phyloP scores from a whole-genome alignment of 1,284 basidiomycete species.

The Cryptococcus hybrid region DNA sequence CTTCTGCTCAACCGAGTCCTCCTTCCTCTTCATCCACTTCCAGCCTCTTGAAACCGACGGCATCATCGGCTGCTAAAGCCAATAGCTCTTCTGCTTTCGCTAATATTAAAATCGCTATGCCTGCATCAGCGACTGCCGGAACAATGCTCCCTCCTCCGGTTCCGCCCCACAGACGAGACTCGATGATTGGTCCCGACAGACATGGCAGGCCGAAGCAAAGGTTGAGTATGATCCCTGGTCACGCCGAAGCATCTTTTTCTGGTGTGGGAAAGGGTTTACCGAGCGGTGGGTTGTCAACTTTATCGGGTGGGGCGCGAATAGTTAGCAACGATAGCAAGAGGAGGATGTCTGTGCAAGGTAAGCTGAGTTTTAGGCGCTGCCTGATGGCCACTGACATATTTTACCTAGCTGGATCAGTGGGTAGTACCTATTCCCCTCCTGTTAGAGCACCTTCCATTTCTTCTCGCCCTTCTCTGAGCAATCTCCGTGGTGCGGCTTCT shows the following conservation, averaged over 20 bases:
- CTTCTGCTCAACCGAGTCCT: conserved; percentile 6
- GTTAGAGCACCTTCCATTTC: conserved; percentile 2
- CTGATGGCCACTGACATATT: neutral
- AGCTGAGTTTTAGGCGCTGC: conserved; percentile 1
- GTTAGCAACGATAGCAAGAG: conserved; percentile 3
- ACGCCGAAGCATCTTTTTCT: conserved; percentile 8
- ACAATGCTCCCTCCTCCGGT: conserved; percentile 5
- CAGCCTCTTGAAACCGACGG: conserved; percentile 14
- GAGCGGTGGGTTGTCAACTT: conserved; percentile 4
- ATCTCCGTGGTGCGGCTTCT: neutral
- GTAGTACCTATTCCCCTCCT: neutral
- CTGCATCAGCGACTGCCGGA: neutral
- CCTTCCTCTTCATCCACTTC: conserved; percentile 6
- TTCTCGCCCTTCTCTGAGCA: conserved; percentile 5
- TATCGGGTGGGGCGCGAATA: conserved; percentile 9
- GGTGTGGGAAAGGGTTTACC: conserved; percentile 7
- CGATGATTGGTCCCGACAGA: conserved; percentile 13
- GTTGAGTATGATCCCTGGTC: conserved; percentile 13
- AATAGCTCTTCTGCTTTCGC: conserved; percentile 6
- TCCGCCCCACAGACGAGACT: conserved; percentile 6
- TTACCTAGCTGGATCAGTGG: conserved; percentile 3
- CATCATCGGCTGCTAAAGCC: conserved; percentile 14
- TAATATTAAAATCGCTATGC: conserved; percentile 9
- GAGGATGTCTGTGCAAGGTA: conserved; percentile 12
- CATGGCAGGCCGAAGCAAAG: conserved; percentile 16